phyloP scores from a whole-genome alignment of 352 stramenopile species.

The Paralagenidium karlingii region DNA sequence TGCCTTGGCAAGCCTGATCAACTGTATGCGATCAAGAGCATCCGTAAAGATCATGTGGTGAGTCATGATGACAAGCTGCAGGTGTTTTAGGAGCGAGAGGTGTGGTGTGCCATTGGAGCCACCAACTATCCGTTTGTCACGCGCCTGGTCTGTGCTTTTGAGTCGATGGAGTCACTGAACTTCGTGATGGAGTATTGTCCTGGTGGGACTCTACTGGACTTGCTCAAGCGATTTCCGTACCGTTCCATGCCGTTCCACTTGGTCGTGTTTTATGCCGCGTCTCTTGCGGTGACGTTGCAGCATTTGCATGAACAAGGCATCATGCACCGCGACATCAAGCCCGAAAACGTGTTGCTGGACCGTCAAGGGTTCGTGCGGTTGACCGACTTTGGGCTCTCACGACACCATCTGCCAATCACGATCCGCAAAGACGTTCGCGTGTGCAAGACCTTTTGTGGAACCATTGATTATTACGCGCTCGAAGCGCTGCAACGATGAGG shows the following conservation, averaged over 20 bases:
- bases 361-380: slow-evolving; percentile 82
- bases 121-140: slow-evolving; percentile 97
- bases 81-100: slow-evolving; percentile 3
- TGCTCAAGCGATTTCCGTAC: slow-evolving; percentile 75
- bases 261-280: slow-evolving; percentile 94
- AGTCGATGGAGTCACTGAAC: slow-evolving; percentile 87
- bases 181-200: slow-evolving; percentile 98
- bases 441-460: slow-evolving; percentile 60
- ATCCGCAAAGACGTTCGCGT: slow-evolving; percentile 25
- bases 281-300: slow-evolving; percentile 92
- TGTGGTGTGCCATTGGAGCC: slow-evolving; percentile 91
- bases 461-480: slow-evolving; percentile 73
- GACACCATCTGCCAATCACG: slow-evolving; percentile 70
- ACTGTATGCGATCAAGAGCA: not conserved
- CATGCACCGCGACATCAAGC: slow-evolving; percentile 86
- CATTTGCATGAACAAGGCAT: slow-evolving; percentile 69
- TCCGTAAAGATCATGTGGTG: slow-evolving; percentile 51
- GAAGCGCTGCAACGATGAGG: slow-evolving; percentile 60
- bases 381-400: slow-evolving; percentile 77
- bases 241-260: slow-evolving; percentile 87
- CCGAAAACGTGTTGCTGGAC: slow-evolving; percentile 87
- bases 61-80: slow-evolving; percentile 84
- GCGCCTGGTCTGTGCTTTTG: slow-evolving; percentile 91
- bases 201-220: slow-evolving; percentile 92
- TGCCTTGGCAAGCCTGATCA: slow-evolving; percentile 14